Evolutionary conservation across 75 land plant species (phyloP), one percentile per base, ranked within the genome.

Genomic region (Chamaecyparis obtusa): DNA sequence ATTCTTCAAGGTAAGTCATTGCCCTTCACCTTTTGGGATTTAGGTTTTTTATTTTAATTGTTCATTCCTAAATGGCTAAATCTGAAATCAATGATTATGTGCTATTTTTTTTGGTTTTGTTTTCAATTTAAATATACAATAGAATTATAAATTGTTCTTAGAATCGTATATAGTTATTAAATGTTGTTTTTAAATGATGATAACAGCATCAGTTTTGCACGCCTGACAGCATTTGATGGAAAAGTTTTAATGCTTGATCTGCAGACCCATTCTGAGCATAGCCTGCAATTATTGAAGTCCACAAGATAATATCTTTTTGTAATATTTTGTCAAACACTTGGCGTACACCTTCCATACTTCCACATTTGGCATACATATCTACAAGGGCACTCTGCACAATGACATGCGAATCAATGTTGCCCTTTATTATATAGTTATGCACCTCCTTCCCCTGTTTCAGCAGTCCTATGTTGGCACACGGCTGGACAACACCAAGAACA

Each of bases 401-500:
- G 41, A 85, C 16, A 85, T 85, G 13, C 4, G 79, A 64, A 30
- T 37, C 79, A 85, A 85, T 51, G 9, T 67, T 95, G 35, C 79
- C 84, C 85, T 89, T 93, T 15, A 87, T 33, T 13, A 84, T 87
- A 78, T 85, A 90, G 10, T 83, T 49, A 85, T 95, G 94, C 4
- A 92, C 85, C 48, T 79, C 82, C 82, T 79, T 79, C 43, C 82
- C 48, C 7, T 41, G 82, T 39, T 79, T 37, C 43, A 79, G 82
- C 64, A 27, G 30, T 54, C 48, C 89, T 81, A 90, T 75, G 55
- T 80, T 75, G 30, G 93, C 89, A 87, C 89, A 90, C 33, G 92
- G 90, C 79, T 90, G 93, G 15, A 93, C 64, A 78, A 90, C 89
- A 60, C 94, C 91, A 19, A 41, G 21, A 79, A 79, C 24, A n/a